Percentiles rank a stretch among this genome's conserved stretches.
These are phyloP conservation scores for Madurella mycetomatis DNA, from an alignment of 2,329 filamentous ascomycete species.

Conservation along the genomic window DNA sequence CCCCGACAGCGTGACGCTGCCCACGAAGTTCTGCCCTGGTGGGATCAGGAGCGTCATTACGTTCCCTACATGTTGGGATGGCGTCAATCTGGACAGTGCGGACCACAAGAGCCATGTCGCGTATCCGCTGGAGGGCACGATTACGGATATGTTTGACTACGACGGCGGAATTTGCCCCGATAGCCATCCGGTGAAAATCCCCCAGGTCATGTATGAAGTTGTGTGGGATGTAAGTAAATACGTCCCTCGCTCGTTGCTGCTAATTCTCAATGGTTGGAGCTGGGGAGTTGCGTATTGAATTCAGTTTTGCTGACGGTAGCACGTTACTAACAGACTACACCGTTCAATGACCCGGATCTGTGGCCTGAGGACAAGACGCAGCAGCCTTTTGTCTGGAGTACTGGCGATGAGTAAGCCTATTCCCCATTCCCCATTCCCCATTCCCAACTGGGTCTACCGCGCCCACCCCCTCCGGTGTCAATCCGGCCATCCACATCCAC, in stretches of 20 bases:
- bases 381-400: slow-evolving; percentile 29
- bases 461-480: too few relatives aligned
- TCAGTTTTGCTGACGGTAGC: too few relatives aligned
- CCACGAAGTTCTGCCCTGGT: slow-evolving; percentile 34
- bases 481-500: background rate
- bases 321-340: slow-evolving; percentile 28
- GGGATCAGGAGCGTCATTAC: slow-evolving; percentile 42
- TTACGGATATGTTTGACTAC: slow-evolving; percentile 20
- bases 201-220: slow-evolving; percentile 39
- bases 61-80: slow-evolving; percentile 56
- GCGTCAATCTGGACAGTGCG: slow-evolving; percentile 48
- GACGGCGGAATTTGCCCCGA: slow-evolving; percentile 24
- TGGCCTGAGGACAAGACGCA: slow-evolving; percentile 34
- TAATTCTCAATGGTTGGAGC: too few relatives aligned
- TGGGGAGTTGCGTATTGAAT: too few relatives aligned
- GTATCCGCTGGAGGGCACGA: slow-evolving; percentile 23
- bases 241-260: too few relatives aligned
- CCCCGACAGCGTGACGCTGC: slow-evolving; percentile 37
- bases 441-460: too few relatives aligned
- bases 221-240: slow-evolving; percentile 39
- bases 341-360: slow-evolving; percentile 32
- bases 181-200: slow-evolving; percentile 28
- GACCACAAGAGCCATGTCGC: slow-evolving; percentile 41
- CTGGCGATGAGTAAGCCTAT: slow-evolving; percentile 19
- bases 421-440: too few relatives aligned